Base-by-base conservation (phyloP, 2,329 filamentous ascomycete species). In the Metarhizium sp. region DNA sequence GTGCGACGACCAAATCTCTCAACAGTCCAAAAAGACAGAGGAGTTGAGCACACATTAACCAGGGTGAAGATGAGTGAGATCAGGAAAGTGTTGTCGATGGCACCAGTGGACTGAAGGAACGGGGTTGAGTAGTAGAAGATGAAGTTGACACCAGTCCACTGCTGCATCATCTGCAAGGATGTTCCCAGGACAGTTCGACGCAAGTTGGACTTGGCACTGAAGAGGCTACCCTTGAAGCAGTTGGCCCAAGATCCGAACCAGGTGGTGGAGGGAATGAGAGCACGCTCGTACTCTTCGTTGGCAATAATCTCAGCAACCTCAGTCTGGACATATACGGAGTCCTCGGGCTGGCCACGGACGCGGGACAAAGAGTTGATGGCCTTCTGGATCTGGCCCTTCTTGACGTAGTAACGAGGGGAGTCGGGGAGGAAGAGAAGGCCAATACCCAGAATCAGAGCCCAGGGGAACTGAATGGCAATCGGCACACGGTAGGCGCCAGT, bases 111-210 rank as follows among this genome's bases (percentile, higher is more conserved):
- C 73, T 87, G 73, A 75, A 95, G 88, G 83, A 95, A 95, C 57
- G 87, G 83, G 38, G 88, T 91, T 40, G 88, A 90, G 76, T 86
- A 90, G 76, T 90, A 88, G 78, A 92, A 94, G 78, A 94, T 89
- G 74, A 92, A 95, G 80, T 95, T 95, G 74, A 95, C 87, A 77
- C 90, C 89, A 30, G 88, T 92, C 82, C 81, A 82, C 72, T 88
- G 86, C 72, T 89, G 86, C 85, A 89, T 88, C 86, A 89, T 89
- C 76, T 90, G 86, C 38, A 89, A 76, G 30, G 84, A 85, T 48
- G 82, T 87, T 64, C 86, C 86, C 48, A 90, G 77, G 57, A 89
- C 82, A 30, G 85, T 86, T 61, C 84, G 81, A 65, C 86, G 85
- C 55, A 88, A 68, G 77, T 84, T 90, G 59, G 83, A 84, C 61